These are phyloP conservation scores for Dothideomycetes sp. DNA, from an alignment of 2,329 filamentous ascomycete genomes.

Conservation along the genomic window DNA sequence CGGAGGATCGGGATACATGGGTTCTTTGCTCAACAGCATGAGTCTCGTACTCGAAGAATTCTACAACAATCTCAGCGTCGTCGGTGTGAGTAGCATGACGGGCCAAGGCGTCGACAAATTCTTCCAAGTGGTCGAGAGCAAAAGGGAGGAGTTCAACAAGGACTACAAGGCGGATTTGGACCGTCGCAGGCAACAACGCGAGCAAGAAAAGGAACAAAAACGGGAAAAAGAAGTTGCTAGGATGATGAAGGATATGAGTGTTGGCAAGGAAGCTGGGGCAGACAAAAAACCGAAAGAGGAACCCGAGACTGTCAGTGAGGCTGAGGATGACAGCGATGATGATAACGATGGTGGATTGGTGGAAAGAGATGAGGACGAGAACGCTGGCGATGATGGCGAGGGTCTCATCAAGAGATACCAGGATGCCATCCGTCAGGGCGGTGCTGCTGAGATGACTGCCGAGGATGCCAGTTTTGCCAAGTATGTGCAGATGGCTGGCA, in stretches of 20 bases:
- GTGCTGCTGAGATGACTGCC: constrained; percentile 18
- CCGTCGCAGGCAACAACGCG: constrained; percentile 62
- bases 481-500: constrained; percentile 18
- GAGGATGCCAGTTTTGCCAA: constrained; percentile 21
- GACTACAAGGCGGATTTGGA: constrained; percentile 93
- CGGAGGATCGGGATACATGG: constrained; percentile 89
- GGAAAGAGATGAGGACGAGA: constrained; percentile 47
- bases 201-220: constrained; percentile 60
- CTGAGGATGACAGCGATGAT: constrained; percentile 39
- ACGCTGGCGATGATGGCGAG: constrained; percentile 46
- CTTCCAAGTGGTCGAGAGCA: constrained; percentile 78
- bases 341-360: constrained; percentile 50
- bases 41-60: constrained; percentile 96
- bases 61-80: constrained; percentile 85
- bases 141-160: constrained; percentile 75
- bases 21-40: constrained; percentile 92
- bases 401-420: constrained; percentile 69
- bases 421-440: constrained; percentile 57
- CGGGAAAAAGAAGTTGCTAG: constrained; percentile 78
- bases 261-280: constrained; percentile 36
- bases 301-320: constrained; percentile 42
- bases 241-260: constrained; percentile 88
- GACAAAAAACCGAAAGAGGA: constrained; percentile 32
- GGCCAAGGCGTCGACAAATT: constrained; percentile 89
- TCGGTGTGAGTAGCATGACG: constrained; percentile 87